A percentile compares a stretch with the other conserved stretches of the same genome.
Conservation (phyloP, 495 filamentous ascomycete species). For the Penicillium chermesinum region DNA sequence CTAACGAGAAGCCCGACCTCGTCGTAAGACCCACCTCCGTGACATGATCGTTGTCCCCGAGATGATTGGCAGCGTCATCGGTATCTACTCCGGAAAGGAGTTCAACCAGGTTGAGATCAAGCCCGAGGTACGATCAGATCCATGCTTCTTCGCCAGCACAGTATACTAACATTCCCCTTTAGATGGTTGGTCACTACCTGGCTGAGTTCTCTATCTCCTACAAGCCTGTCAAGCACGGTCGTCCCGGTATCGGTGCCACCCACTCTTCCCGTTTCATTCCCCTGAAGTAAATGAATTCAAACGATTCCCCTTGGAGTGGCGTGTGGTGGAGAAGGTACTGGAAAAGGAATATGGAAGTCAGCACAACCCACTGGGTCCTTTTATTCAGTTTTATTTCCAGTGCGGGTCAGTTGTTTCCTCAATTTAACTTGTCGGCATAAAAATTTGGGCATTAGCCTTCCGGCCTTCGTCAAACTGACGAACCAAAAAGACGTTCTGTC, state of each 20-base stretch:
- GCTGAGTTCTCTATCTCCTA: constrained; percentile 99
- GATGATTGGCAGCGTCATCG: constrained; percentile 98
- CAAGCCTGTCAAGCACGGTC: constrained; percentile 99
- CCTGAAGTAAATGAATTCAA: constrained; percentile 75
- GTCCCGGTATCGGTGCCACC: constrained; percentile 99
- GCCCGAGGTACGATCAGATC: constrained; percentile 53
- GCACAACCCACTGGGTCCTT: constrained; percentile 31
- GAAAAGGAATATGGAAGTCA: constrained; percentile 40
- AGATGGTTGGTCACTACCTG: constrained; percentile 99
- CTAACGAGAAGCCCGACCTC: constrained; percentile 98
- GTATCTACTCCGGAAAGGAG: constrained; percentile 99
- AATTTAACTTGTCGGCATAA: constrained; percentile 48
- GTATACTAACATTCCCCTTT: not conserved
- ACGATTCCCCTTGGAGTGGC: constrained; percentile 41
- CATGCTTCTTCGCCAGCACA: not conserved
- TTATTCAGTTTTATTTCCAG: constrained; percentile 44
- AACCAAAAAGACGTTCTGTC: constrained; percentile 19
- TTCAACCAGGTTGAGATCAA: constrained; percentile 99
- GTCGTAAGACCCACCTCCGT: constrained; percentile 98
- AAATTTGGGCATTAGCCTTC: constrained; percentile 19
- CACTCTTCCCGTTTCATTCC: constrained; percentile 99
- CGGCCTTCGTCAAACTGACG: constrained; percentile 14
- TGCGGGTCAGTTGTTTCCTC: constrained; percentile 45
- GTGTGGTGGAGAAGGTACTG: constrained; percentile 38
- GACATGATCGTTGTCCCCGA: constrained; percentile 99